A percentile compares a stretch with the other conserved stretches of the same genome.
Evolutionary conservation across 768 basidiomycete genomes (phyloP).

Genomic region (Collybia nuda): DNA sequence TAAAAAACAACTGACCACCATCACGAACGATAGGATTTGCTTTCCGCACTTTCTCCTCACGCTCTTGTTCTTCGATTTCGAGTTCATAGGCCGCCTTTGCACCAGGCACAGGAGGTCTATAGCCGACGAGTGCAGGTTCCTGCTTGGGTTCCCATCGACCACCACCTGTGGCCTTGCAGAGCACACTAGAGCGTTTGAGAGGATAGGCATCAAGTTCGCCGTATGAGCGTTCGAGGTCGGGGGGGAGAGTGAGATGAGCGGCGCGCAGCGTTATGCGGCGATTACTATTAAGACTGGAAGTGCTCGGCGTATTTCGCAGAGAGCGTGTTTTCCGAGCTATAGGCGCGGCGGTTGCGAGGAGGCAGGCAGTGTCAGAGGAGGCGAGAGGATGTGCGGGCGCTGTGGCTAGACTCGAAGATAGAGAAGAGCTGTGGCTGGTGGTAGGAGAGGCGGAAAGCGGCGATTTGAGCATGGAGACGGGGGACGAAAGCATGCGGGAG

Average conservation of each 20-base stretch:
- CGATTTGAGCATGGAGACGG: slow-evolving; percentile 37
- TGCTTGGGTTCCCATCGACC: slow-evolving; percentile 79
- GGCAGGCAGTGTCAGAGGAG: slow-evolving; percentile 19
- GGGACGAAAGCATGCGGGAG: slow-evolving; percentile 35
- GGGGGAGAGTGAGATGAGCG: slow-evolving; percentile 37
- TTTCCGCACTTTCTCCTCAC: slow-evolving; percentile 43
- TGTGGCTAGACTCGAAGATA: slow-evolving; percentile 22
- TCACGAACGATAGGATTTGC: slow-evolving; percentile 67
- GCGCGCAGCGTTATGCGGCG: slow-evolving; percentile 30
- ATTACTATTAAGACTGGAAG: slow-evolving; percentile 31
- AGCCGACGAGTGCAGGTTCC: slow-evolving; percentile 40
- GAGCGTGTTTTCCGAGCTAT: slow-evolving; percentile 27
- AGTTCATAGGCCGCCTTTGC: slow-evolving; percentile 68
- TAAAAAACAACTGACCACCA: slow-evolving; percentile 29
- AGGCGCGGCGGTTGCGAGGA: slow-evolving; percentile 21
- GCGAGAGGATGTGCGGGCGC: slow-evolving; percentile 12
- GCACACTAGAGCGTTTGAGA: slow-evolving; percentile 58
- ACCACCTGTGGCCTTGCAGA: slow-evolving; percentile 79
- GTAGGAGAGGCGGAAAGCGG: slow-evolving; percentile 32
- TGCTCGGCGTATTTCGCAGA: slow-evolving; percentile 29
- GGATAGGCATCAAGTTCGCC: slow-evolving; percentile 79
- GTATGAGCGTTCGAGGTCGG: slow-evolving; percentile 47
- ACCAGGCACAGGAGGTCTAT: slow-evolving; percentile 62
- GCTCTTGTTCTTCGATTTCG: slow-evolving; percentile 68
- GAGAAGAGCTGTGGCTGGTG: slow-evolving; percentile 31